Base-by-base conservation (phyloP, 2,329 filamentous ascomycete species). In the Penicillium brasilianum region DNA sequence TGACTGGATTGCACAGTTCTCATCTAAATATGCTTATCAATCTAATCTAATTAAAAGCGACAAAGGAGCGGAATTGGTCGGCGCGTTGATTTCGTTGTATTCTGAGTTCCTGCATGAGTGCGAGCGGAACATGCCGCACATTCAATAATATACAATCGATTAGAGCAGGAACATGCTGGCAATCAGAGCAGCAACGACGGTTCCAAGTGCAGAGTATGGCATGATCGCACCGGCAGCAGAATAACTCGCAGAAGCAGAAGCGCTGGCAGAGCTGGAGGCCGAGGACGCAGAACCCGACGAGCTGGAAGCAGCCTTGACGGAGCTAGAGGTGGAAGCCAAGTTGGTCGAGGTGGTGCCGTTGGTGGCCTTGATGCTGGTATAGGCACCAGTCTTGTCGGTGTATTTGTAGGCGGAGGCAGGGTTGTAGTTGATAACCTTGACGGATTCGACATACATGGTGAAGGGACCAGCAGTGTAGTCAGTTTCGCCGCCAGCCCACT, bases 401-500 rank as follows among this genome's bases (percentile, higher is more conserved):
- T 87, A 93, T 44, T 83, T 76, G 72, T 93, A 93, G 68, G 86
- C 84, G 64, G 85, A 85, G 41, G 79, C 82, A 1, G 87, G 86
- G 50, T 81, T 84, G 70, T 85, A 87, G 77, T 85, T 87, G 63
- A 78, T 69, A 55, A 84, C 80, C 36, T 82, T 81, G 37, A 87
- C 78, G 20, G 83, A 86, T 80, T 90, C 85, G 64, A 94, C 84
- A 59, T 85, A 87, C 90, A 93, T 93, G 67, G 83, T 87, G 78
- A 86, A 93, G 0, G 91, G 91, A 0, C 81, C 88, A 25, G 84
- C 73, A 48, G 74, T 72, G 74, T 88, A 93, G 73, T 92, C 83
- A 28, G 89, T 91, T 56, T 81, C 72, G 60, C 89, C 89, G 57
- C 89, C 89, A 56, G 89, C 89, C 89, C 89, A 92, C 58, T 87